Evolutionary conservation across 2,329 filamentous ascomycete species (phyloP), one percentile per base, ranked within the genome.

Genomic region (Chlorencoelia australis): DNA sequence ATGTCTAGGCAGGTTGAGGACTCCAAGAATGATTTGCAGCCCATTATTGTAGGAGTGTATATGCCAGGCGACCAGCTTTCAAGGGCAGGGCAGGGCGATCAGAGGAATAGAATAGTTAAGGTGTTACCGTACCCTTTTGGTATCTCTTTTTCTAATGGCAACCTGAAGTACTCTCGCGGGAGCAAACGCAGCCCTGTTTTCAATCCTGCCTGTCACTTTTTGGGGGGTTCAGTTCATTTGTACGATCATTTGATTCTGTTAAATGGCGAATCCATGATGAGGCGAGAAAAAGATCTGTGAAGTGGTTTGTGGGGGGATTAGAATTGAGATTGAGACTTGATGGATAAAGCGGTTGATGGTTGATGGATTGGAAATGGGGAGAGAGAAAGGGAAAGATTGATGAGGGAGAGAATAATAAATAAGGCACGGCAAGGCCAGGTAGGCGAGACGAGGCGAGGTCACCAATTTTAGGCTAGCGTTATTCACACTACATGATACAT

Each of bases 101-200:
- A 47, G 34, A 29, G 40, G 39, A 18, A 32, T 39, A 37, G 46
- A 47, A 46, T 42, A 43, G 44, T 54, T 47, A 50, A 55, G 48
- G 50, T 55, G 52, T 54, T 42, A 57, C 54, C 53, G 43, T 57
- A 57, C 54, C 53, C 53, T 51, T 53, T 42, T 39, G 22, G 15
- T 36, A 7, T 28, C 19, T 37, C 26, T 35, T 26, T 43, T 36
- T 13, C 18, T 17, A 18, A 33, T 29, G n/a, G 29, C 21, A 18
- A 26, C 34, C 29, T 14, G 24, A 15, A 27, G 31, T 20, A 11
- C 18, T 21, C 21, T 40, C 33, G 33, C 30, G 30, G 35, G 42
- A 46, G 41, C 40, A 36, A 39, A 35, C 39, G 30, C 28, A 39
- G n/a, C 39, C 40, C 36, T 39, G 43, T 33, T 36, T 32, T 26